A percentile compares a stretch with the other conserved stretches of the same genome.
These are phyloP conservation scores for Pittosporum tobira DNA, from an alignment of 129 eudicot genomes.

Conservation along the genomic window DNA sequence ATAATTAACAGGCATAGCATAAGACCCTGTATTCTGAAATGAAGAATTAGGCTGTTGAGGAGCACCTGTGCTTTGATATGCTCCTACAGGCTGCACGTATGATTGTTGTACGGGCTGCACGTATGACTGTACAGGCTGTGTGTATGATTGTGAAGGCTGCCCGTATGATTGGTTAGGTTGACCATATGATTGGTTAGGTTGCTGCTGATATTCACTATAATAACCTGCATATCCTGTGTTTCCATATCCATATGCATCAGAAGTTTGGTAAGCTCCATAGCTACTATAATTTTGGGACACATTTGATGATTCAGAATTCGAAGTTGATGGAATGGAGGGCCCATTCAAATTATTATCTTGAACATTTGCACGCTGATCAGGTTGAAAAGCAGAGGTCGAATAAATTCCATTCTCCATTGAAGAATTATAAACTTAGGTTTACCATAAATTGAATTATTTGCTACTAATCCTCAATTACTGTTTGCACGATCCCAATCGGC, in stretches of 20 bases:
- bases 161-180: too few relatives aligned
- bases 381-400: conserved; percentile 35
- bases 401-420: conserved; percentile 39
- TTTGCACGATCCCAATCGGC: background rate
- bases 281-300: conserved; percentile 45
- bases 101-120: conserved; percentile 46
- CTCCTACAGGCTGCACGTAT: conserved; percentile 58
- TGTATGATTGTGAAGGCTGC: too few relatives aligned
- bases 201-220: conserved; percentile 72
- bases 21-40: conserved; percentile 98
- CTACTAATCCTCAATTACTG: background rate
- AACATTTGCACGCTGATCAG: conserved; percentile 36
- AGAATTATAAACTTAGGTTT: conserved; percentile 13
- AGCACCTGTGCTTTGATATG: conserved; percentile 98
- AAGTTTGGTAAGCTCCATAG: conserved; percentile 52
- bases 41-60: conserved; percentile 99
- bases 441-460: background rate
- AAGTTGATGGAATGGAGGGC: conserved; percentile 32
- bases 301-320: conserved; percentile 50
- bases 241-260: conserved; percentile 69
- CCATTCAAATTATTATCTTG: conserved; percentile 40
- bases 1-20: conserved; percentile 93
- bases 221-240: conserved; percentile 63
- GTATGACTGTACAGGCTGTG: too few relatives aligned
- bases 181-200: conserved; percentile 37